Conservation (phyloP, 2,329 filamentous ascomycete genomes). For the Alternaria sp. region DNA sequence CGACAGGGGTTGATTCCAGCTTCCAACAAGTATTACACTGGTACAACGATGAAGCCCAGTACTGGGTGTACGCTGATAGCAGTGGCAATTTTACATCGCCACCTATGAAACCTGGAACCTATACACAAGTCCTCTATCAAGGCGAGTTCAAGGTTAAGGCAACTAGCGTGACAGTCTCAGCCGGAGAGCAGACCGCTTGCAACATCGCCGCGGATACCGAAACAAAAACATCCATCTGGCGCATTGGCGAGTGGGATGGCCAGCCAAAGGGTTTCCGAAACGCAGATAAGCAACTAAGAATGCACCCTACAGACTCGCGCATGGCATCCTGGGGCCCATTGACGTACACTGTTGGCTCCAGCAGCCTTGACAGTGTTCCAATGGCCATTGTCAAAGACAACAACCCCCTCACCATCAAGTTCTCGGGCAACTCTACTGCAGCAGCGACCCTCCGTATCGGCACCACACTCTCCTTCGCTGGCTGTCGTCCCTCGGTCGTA, state of each 20-base stretch:
- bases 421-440: conserved; percentile 62
- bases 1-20: conserved; percentile 62
- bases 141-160: conserved; percentile 65
- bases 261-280: conserved; percentile 68
- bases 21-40: conserved; percentile 70
- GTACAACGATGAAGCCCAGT: conserved; percentile 69
- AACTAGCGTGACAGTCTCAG: conserved; percentile 56
- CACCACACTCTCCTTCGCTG: conserved; percentile 69
- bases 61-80: conserved; percentile 68
- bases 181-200: conserved; percentile 59
- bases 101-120: conserved; percentile 71
- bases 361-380: conserved; percentile 63
- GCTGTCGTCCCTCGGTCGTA: conserved; percentile 65
- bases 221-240: conserved; percentile 65
- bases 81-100: conserved; percentile 69
- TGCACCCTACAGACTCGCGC: conserved; percentile 72
- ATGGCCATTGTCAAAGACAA: conserved; percentile 71
- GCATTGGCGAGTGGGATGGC: conserved; percentile 72
- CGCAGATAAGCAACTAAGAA: conserved; percentile 70
- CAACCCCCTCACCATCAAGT: conserved; percentile 69
- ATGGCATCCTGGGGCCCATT: conserved; percentile 69
- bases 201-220: conserved; percentile 62
- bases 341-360: conserved; percentile 69
- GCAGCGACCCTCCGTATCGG: conserved; percentile 69
- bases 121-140: conserved; percentile 73